Evolutionary conservation across 345 rosid genomes (phyloP), one percentile per base, ranked within the genome.

Genomic region (Linum tenue): DNA sequence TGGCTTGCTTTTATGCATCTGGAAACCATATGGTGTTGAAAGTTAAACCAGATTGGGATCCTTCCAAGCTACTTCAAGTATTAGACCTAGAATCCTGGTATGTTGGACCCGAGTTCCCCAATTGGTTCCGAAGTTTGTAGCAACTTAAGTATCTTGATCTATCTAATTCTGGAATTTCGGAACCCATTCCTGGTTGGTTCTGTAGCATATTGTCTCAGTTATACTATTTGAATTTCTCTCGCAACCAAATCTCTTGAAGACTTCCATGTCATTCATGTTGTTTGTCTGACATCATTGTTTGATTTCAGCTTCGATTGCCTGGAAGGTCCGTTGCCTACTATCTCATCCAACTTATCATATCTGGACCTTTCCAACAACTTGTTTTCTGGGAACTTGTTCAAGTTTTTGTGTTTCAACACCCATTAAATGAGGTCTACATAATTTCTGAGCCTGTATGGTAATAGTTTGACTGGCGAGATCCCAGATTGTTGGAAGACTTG

Each of bases 101-200:
- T 38, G 8, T 73, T 9, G 81, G 83, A 5, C 74, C 76, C 9
- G 6, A 1, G 6, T 81, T 81, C 38, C 82, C 80, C 1, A 9
- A 4, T 0, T 81, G 79, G 82, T 42, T 81, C 41, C 72, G 1
- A 39, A 36, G 59, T 17, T 82, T 75, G 17, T 66, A 11, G 0
- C 6, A 41, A 0, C 56, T 58, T 22, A 2, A 0, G 1, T 0
- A 5, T 8, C 41, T 78, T 11, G 79, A 78, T 62, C 55, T 78
- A 17, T 78, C 80, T 1, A 10, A 42, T 4, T 35, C 75, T 22
- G 69, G 43, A n/a, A 70, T 78, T 69, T 64, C 64, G 35, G 74
- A 64, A 56, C 5, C 22, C 10, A 37, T 77, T 6, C 75, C 74
- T 1, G 0, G 1, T 4, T 66, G 73, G 78, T 75, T 75, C 51